Conservation (phyloP, 192 early-diverging fungal species). For the Coemansia sp. region DNA sequence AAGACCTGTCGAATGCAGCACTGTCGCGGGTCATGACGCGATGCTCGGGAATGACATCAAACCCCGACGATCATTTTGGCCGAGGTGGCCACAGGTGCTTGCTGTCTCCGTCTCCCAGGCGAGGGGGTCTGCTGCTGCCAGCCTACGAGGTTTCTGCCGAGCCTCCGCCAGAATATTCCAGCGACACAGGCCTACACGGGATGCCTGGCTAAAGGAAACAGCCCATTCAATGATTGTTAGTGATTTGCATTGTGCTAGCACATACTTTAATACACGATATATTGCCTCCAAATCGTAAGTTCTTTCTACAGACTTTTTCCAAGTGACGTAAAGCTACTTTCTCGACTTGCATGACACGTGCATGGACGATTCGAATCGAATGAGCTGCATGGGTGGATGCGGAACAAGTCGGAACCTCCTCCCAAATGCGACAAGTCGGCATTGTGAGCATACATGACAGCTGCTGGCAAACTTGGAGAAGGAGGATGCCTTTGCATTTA, state of each 20-base stretch:
- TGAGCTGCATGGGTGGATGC: background rate
- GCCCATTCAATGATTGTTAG: background rate
- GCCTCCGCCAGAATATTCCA: conserved; percentile 9
- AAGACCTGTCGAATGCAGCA: conserved; percentile 13
- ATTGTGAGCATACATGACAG: background rate
- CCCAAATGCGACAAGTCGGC: background rate
- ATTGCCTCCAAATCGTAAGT: no score
- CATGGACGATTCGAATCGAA: background rate
- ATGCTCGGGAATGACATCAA: conserved; percentile 1
- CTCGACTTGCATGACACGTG: background rate
- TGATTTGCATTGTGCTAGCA: background rate
- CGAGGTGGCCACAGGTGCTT: background rate
- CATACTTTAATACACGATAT: background rate
- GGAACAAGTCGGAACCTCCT: background rate
- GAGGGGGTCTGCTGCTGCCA: conserved; percentile 3
- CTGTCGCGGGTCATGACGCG: conserved; percentile 20
- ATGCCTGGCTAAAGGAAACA: background rate
- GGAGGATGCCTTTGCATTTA: background rate
- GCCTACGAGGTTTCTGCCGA: background rate
- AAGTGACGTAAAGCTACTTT: background rate
- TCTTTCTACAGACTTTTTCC: no score
- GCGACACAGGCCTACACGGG: background rate
- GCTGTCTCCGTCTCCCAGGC: background rate
- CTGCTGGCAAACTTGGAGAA: background rate
- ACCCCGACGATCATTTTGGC: background rate